A percentile compares a stretch with the other conserved stretches of the same genome.
Evolutionary conservation across 1,139 yeast species (phyloP).

Genomic region (Suhomyces bolitotheri): DNA sequence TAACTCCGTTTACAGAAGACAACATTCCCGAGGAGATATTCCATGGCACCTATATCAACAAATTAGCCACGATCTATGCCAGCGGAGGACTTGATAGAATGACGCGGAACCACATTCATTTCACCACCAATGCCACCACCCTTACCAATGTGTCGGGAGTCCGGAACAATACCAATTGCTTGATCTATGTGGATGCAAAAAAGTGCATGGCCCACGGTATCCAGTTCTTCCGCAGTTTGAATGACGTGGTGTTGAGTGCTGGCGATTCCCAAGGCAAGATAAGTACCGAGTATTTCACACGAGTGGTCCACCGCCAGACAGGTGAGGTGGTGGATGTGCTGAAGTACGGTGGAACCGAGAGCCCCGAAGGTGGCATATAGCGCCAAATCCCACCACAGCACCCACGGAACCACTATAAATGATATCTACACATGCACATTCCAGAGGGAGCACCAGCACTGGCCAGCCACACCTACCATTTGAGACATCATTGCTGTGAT

Average conservation of each 20-base stretch:
- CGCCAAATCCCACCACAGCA: no score
- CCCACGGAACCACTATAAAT: no score
- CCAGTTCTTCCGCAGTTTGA: slow-evolving; percentile 62
- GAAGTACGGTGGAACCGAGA: no score
- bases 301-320: slow-evolving; percentile 25
- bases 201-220: slow-evolving; percentile 49
- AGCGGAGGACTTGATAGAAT: slow-evolving; percentile 64
- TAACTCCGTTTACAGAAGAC: slow-evolving; percentile 34
- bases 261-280: slow-evolving; percentile 62
- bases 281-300: slow-evolving; percentile 45
- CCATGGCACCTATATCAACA: slow-evolving; percentile 76
- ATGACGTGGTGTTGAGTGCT: slow-evolving; percentile 70
- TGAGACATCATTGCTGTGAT: no score
- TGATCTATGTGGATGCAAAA: slow-evolving; percentile 61
- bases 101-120: slow-evolving; percentile 83
- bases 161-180: slow-evolving; percentile 57
- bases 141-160: slow-evolving; percentile 64
- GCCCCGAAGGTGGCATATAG: no score
- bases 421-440: no score
- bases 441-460: no score
- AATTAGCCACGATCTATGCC: slow-evolving; percentile 49
- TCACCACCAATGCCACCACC: slow-evolving; percentile 48
- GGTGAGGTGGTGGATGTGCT: slow-evolving; percentile 16
- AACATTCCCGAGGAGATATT: slow-evolving; percentile 43
- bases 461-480: no score